These are phyloP conservation scores for Sphaerosporella brunnea DNA, from an alignment of 495 filamentous ascomycete genomes.

Conservation along the genomic window DNA sequence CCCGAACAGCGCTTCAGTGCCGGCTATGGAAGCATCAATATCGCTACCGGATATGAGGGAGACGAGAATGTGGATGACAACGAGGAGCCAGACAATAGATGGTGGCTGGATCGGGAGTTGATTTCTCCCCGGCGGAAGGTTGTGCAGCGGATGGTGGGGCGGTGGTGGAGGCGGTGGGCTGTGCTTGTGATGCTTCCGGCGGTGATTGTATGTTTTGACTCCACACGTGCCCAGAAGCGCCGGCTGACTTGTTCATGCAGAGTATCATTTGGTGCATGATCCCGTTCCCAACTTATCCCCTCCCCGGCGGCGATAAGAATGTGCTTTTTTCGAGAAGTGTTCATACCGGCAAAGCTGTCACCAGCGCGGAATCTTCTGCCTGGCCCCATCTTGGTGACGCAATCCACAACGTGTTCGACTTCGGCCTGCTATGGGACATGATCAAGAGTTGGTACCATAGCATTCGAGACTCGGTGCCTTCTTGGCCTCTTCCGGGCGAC, in stretches of 20 bases:
- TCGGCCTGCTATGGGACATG: slow-evolving; percentile 14
- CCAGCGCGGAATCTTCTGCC: slow-evolving; percentile 12
- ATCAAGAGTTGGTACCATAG: slow-evolving; percentile 11
- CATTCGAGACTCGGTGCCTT: slow-evolving; percentile 3
- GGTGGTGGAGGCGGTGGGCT: slow-evolving; percentile 41
- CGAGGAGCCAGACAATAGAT: slow-evolving; percentile 19
- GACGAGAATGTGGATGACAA: slow-evolving; percentile 29
- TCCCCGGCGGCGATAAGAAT: slow-evolving; percentile 8
- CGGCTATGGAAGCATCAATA: slow-evolving; percentile 18
- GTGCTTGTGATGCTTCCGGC: slow-evolving; percentile 41
- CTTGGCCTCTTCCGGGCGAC: slow-evolving; percentile 2
- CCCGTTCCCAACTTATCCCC: slow-evolving; percentile 43
- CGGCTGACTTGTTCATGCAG: slow-evolving; percentile 2
- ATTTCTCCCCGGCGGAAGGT: slow-evolving; percentile 36
- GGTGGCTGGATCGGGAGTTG: slow-evolving; percentile 33
- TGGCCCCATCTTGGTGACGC: neutral
- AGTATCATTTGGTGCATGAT: slow-evolving; percentile 41
- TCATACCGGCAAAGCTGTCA: slow-evolving; percentile 9
- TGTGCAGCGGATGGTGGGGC: slow-evolving; percentile 36
- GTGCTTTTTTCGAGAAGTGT: neutral
- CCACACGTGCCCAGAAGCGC: no score
- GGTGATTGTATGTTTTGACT: slow-evolving; percentile 34
- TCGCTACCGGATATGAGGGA: slow-evolving; percentile 4
- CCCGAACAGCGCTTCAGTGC: slow-evolving; percentile 13
- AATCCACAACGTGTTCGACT: slow-evolving; percentile 14